Evolutionary conservation across 2,329 filamentous ascomycete genomes (phyloP).

Genomic region (Magnaporthiopsis poae): DNA sequence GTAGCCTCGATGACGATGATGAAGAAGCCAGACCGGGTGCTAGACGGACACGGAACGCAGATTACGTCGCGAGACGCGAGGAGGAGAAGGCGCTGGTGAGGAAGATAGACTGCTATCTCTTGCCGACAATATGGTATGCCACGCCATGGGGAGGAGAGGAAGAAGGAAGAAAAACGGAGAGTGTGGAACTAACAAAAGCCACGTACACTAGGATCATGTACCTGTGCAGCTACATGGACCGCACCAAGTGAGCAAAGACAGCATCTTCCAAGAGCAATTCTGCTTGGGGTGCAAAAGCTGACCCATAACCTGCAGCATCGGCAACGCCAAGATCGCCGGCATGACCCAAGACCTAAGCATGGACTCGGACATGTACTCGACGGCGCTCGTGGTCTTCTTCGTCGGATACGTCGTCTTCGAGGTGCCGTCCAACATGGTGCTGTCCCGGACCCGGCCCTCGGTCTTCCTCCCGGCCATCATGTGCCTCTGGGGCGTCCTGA

Average conservation of each 20-base stretch:
- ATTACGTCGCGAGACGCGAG: not conserved
- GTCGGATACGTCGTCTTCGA: conserved; percentile 49
- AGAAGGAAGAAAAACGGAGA: not conserved
- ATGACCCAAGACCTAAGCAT: conserved; percentile 29
- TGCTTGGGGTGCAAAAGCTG: not conserved
- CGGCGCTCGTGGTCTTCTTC: conserved; percentile 49
- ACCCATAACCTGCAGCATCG: conserved; percentile 11
- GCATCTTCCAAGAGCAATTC: not conserved
- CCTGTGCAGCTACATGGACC: conserved; percentile 3
- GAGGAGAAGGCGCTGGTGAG: conserved; percentile 1
- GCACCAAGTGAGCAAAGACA: not conserved
- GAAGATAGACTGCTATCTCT: conserved; percentile 2
- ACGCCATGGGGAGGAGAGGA: no score
- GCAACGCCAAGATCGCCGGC: conserved; percentile 38
- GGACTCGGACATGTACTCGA: conserved; percentile 48
- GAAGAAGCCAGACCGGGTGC: not conserved
- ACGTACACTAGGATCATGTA: conserved; percentile 5
- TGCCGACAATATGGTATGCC: not conserved
- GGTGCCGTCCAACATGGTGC: conserved; percentile 27
- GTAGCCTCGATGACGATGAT: not conserved
- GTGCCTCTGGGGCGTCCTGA: conserved; percentile 30
- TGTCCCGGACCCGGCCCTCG: conserved; percentile 31
- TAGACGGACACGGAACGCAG: conserved; percentile 33
- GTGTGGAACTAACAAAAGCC: not conserved
- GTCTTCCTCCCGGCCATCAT: conserved; percentile 28